Evolutionary conservation across 2,329 filamentous ascomycete genomes (phyloP), one percentile per base, ranked within the genome.

Genomic region (Colletotrichum tofieldiae): DNA sequence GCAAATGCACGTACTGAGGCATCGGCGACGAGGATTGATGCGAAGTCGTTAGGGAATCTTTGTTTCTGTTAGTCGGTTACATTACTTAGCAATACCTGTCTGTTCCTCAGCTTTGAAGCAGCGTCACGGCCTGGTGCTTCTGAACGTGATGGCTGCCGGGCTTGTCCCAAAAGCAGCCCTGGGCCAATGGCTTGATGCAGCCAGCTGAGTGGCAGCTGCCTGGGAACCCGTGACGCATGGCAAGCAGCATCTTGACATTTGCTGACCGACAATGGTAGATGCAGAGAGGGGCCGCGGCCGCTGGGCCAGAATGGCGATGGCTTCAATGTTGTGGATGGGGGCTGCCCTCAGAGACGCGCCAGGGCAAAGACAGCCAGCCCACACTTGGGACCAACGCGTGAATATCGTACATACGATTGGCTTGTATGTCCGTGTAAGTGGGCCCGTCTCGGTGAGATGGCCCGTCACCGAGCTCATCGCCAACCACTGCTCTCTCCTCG

Each of bases 1-100:
- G 67, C 11, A 66, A 52, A 14, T 75, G 73, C 23, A 68, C 58
- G 5, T 75, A 73, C n/a, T 73, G 54, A 69, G 5, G 20, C 26
- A 11, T 11, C 7, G 18, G n/a, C 41, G 6, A 43, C 14, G 41
- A 43, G 12, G 4, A 43, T 8, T 16, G 41, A 18, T 32, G 29
- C 2, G 41, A 20, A 8, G 20, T 51, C 9, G 47, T 11, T 26
- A 1, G 1, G 20, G 6, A 14, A 20, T 18, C 12, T 20, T n/a
- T 2, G 20, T 35, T 5, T 54, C 29, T 23, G 47, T 23, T n/a
- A 14, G 47, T 14, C 47, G 11, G 12, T 26, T 49, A 11, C 11
- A 20, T 49, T 23, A 26, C 4, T 26, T 47, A 23, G 43, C 43
- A 47, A 47, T 47, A n/a, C 20, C 20, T 32, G 3, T 47, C 18